Base-by-base conservation (phyloP, 2,329 filamentous ascomycete species). In the Fusarium sp. region DNA sequence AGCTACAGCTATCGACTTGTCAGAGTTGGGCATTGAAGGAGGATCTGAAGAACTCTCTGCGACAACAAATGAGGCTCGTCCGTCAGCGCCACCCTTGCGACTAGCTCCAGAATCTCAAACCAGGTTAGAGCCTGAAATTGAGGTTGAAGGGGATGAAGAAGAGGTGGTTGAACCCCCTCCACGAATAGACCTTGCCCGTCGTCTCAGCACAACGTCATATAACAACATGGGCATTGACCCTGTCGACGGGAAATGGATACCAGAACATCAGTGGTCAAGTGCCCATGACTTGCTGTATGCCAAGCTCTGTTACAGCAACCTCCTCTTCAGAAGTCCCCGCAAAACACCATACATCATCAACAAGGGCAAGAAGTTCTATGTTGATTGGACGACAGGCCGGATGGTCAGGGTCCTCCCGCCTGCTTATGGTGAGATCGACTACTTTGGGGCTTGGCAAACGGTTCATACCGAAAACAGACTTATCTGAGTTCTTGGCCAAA, bases 271-370 rank as follows among this genome's bases (percentile, higher is more conserved):
- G 55, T 89, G 87, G 87, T 86, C 86, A 9, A 80, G 80, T 46
- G 84, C 84, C 37, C 87, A 89, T 78, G 88, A 90, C 72, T 82
- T 88, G 78, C 80, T 89, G 32, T 90, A 90, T 65, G 88, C 88
- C 55, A 88, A 87, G 77, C 81, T 88, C 13, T 90, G 88, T 78
- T 89, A 89, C 77, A 85, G 85, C n/a, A 86, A 88, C 53, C 80
- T 90, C 13, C 81, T 88, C 27, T 87, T 86, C 76, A 83, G 85
- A 61, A 87, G 85, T 64, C 88, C 88, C 27, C 82, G 88, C 56
- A 89, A 89, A 76, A 87, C 84, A 66, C 87, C 88, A 73, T 87
- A 87, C 70, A 84, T 90, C 61, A 84, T 90, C 73, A 82, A 82
- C 77, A 84, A 86, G 68, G 88, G 87, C 44, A 88, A 86, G 76